phyloP scores from a whole-genome alignment of 768 basidiomycete genomes.

The Lentinula detonsa region DNA sequence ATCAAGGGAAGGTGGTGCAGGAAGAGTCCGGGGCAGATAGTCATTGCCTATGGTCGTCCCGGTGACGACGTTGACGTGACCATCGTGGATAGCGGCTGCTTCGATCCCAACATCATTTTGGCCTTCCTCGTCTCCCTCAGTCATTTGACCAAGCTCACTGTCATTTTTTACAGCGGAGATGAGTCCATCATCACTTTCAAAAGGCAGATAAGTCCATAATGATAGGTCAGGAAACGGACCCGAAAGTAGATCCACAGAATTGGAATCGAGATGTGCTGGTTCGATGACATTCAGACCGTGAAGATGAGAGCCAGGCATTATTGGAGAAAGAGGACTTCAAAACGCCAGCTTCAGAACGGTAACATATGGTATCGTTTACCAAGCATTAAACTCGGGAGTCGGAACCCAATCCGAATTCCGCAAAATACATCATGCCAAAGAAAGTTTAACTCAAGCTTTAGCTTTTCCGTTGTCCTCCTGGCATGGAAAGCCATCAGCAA shows the following conservation, averaged over 20 bases:
- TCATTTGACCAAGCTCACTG: slow-evolving; percentile 25
- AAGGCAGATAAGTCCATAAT: slow-evolving; percentile 78
- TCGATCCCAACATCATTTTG: slow-evolving; percentile 24
- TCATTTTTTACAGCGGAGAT: slow-evolving; percentile 19
- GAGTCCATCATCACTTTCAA: slow-evolving; percentile 71
- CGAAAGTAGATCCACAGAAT: slow-evolving; percentile 54
- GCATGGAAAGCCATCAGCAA: background rate
- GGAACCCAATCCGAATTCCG: background rate
- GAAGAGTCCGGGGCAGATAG: slow-evolving; percentile 13
- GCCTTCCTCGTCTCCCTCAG: slow-evolving; percentile 43
- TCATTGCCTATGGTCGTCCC: slow-evolving; percentile 34
- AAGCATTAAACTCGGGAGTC: background rate
- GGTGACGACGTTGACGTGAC: slow-evolving; percentile 55
- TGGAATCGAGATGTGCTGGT: slow-evolving; percentile 34
- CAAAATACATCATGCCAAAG: background rate
- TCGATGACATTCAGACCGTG: slow-evolving; percentile 81
- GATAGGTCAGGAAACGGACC: slow-evolving; percentile 68
- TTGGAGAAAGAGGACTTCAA: background rate
- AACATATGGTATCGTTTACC: background rate
- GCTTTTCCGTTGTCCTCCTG: background rate
- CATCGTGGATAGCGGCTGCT: slow-evolving; percentile 40
- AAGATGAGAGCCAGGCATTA: slow-evolving; percentile 33
- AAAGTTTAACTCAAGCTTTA: background rate
- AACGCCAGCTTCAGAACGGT: slow-evolving; percentile 41
- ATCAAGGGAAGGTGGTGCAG: slow-evolving; percentile 33